These are phyloP conservation scores for Ephemerocybe angulata DNA, from an alignment of 768 basidiomycete species.

Conservation along the genomic window DNA sequence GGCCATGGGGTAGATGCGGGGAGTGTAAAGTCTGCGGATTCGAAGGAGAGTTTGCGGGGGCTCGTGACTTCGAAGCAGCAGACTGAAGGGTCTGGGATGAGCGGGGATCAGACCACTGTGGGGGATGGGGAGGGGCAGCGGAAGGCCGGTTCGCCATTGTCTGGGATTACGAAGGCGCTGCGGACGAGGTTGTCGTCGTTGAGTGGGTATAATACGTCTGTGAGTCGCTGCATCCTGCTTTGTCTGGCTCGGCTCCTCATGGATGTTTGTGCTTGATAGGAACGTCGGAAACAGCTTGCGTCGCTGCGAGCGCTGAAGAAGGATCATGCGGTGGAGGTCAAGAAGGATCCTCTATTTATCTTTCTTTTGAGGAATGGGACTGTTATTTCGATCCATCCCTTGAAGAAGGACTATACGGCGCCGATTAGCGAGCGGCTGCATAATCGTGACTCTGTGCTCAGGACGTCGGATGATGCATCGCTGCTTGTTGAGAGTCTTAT, in stretches of 20 bases:
- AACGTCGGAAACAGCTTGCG: constrained; percentile 19
- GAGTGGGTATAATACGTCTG: constrained; percentile 24
- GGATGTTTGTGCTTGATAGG: too few relatives aligned
- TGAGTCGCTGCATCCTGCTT: constrained; percentile 11
- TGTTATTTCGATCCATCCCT: constrained; percentile 55
- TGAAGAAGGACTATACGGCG: constrained; percentile 43
- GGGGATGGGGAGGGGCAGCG: too few relatives aligned
- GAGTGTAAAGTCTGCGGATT: too few relatives aligned
- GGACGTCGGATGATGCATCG: constrained; percentile 58
- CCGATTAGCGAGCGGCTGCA: constrained; percentile 57
- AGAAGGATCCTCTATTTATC: constrained; percentile 57
- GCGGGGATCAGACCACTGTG: too few relatives aligned
- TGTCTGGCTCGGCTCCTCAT: neutral
- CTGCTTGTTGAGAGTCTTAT: constrained; percentile 61
- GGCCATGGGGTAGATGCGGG: too few relatives aligned
- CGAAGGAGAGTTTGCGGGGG: too few relatives aligned
- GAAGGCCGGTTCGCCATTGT: too few relatives aligned
- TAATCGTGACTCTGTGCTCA: constrained; percentile 55
- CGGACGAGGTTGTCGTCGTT: constrained; percentile 19
- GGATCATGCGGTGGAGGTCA: constrained; percentile 53
- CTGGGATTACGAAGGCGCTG: constrained; percentile 1
- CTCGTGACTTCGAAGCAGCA: too few relatives aligned
- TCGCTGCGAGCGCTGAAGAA: constrained; percentile 32
- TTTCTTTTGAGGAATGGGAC: constrained; percentile 66
- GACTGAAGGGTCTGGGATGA: too few relatives aligned